Evolutionary conservation across 2,329 filamentous ascomycete species (phyloP).

Genomic region (Helotiales sp.): DNA sequence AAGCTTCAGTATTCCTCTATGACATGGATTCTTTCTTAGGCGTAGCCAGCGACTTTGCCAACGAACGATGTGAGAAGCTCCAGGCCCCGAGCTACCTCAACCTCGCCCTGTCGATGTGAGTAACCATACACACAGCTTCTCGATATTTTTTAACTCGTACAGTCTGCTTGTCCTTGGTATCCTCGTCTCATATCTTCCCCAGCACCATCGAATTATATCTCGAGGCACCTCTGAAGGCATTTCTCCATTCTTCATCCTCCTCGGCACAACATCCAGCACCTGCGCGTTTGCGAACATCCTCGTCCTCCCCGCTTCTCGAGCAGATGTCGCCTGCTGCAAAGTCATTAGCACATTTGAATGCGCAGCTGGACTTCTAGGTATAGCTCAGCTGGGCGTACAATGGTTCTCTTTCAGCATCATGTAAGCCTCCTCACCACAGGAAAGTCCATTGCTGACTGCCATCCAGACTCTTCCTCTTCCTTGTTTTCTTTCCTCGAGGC

Average conservation of each 20-base stretch:
- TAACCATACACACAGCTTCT: not conserved
- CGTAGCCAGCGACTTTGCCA: conserved; percentile 15
- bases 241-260: conserved; percentile 89
- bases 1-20: not conserved
- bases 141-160: conserved; percentile 2
- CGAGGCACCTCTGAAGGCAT: conserved; percentile 89
- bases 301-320: conserved; percentile 77
- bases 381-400: conserved; percentile 87
- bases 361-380: conserved; percentile 79
- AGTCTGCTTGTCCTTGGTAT: conserved; percentile 80
- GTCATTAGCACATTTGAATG: conserved; percentile 82
- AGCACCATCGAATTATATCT: conserved; percentile 87
- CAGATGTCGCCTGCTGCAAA: conserved; percentile 83
- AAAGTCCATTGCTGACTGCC: conserved; percentile 4
- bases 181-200: conserved; percentile 88
- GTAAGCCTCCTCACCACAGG: conserved; percentile 50
- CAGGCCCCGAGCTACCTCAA: conserved; percentile 51
- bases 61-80: conserved; percentile 48
- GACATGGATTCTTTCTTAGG: conserved; percentile 25
- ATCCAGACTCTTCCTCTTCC: conserved; percentile 81
- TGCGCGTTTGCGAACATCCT: conserved; percentile 92
- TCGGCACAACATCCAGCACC: conserved; percentile 89
- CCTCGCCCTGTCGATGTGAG: conserved; percentile 54
- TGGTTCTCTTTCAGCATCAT: conserved; percentile 92
- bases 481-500: conserved; percentile 83